Percentiles rank a stretch among this genome's conserved stretches.
Conservation (phyloP, 2,329 filamentous ascomycete genomes). For the Plectosphaerella sp. region DNA sequence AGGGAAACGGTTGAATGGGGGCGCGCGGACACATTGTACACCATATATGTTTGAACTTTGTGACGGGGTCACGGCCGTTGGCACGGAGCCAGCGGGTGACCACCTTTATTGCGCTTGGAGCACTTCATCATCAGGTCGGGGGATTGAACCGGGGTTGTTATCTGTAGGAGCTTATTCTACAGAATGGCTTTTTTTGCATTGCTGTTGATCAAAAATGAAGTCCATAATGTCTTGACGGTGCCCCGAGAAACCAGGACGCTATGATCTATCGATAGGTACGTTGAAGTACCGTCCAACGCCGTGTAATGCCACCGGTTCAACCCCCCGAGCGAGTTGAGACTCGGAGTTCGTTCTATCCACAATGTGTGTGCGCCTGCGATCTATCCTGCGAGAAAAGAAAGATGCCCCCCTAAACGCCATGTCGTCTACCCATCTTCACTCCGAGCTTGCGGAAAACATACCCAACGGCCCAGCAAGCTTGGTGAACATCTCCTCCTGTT, state of each 20-base stretch:
- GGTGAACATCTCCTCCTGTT: slow-evolving; percentile 87
- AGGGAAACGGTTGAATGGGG: too few species aligned
- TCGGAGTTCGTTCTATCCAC: background rate
- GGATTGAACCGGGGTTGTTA: too few species aligned
- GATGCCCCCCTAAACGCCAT: background rate
- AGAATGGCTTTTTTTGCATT: too few species aligned
- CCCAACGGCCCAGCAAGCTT: slow-evolving; percentile 60
- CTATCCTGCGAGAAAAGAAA: slow-evolving; percentile 5
- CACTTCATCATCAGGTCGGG: too few species aligned
- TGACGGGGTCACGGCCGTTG: too few species aligned
- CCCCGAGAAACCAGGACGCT: too few species aligned
- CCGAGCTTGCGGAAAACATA: slow-evolving; percentile 33
- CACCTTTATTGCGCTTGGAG: too few species aligned
- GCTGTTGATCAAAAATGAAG: slow-evolving; percentile 6
- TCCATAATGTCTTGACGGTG: too few species aligned
- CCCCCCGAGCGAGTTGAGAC: background rate
- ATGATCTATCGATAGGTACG: slow-evolving; percentile 24
- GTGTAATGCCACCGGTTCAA: background rate
- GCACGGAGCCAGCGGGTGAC: too few species aligned
- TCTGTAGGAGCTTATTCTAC: too few species aligned
- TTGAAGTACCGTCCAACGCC: slow-evolving; percentile 22
- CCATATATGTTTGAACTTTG: too few species aligned
- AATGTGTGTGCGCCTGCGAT: background rate
- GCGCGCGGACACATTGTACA: too few species aligned
- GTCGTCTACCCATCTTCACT: background rate